Evolutionary conservation across 345 rosid genomes (phyloP).

Genomic region (Moricandia moricandioides): DNA sequence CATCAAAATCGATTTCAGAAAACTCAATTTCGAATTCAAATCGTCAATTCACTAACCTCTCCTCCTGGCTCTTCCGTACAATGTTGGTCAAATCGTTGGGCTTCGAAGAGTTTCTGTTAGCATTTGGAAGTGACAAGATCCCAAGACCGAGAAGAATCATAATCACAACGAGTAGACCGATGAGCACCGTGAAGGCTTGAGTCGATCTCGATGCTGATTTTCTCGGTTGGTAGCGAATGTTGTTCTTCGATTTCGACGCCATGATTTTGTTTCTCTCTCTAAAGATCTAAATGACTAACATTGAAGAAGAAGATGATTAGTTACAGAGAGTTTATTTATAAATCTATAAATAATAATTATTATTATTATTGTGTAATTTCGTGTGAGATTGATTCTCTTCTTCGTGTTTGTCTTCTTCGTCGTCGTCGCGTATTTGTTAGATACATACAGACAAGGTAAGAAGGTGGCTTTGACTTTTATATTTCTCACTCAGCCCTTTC

Average conservation of each 20-base stretch:
- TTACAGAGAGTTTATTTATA: background rate
- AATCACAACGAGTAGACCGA: constrained; percentile 57
- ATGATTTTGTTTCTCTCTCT: background rate
- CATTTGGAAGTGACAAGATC: constrained; percentile 66
- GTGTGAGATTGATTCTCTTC: background rate
- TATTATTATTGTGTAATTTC: background rate
- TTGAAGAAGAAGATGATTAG: background rate
- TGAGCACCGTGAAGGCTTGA: constrained; percentile 50
- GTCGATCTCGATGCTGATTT: constrained; percentile 51
- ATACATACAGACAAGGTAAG: constrained; percentile 16
- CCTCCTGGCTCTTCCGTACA: constrained; percentile 36
- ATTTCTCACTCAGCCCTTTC: background rate
- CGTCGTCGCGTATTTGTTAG: constrained; percentile 18
- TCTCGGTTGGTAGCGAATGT: constrained; percentile 32
- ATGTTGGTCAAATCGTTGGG: constrained; percentile 80
- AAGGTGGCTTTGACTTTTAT: constrained; percentile 37
- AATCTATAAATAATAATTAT: background rate
- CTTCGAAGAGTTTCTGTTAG: constrained; percentile 44
- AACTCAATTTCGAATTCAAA: background rate
- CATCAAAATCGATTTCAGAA: constrained; percentile 1
- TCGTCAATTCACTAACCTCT: constrained; percentile 37
- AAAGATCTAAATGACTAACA: constrained; percentile 26
- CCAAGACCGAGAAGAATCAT: constrained; percentile 81
- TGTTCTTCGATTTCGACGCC: constrained; percentile 34
- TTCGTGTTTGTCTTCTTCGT: constrained; percentile 26